These are phyloP conservation scores for Ceratocystis variospora DNA, from an alignment of 2,329 filamentous ascomycete species.

Conservation along the genomic window DNA sequence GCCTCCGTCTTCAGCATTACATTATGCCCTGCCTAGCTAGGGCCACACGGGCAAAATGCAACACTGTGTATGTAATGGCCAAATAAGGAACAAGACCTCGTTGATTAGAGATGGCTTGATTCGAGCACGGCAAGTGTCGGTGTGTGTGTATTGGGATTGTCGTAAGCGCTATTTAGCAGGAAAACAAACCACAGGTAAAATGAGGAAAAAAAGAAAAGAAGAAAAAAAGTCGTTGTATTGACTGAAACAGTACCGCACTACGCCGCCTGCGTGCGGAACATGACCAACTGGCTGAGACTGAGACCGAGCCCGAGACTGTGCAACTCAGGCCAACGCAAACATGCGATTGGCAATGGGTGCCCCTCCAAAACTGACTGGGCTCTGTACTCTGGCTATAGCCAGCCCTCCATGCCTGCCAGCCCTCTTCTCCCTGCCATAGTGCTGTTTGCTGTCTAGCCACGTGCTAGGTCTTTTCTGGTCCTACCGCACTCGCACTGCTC, in stretches of 20 bases:
- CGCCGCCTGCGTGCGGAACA: background rate
- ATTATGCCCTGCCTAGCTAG: background rate
- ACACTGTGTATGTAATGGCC: background rate
- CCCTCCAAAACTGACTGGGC: background rate
- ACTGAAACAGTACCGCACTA: background rate
- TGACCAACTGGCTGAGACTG: constrained; percentile 3
- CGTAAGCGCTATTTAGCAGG: no score
- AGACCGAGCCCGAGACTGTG: background rate
- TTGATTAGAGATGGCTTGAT: background rate
- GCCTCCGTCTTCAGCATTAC: background rate
- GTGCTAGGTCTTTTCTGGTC: background rate
- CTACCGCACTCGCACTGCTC: background rate
- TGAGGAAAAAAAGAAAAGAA: no score
- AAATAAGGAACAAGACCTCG: no score
- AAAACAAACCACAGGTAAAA: background rate
- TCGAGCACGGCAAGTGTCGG: background rate
- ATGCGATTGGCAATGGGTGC: background rate
- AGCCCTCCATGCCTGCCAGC: no score
- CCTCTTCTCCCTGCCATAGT: background rate
- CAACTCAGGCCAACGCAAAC: background rate
- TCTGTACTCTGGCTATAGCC: background rate
- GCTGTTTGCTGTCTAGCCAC: background rate
- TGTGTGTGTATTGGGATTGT: no score
- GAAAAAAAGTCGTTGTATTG: background rate
- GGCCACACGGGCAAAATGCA: background rate